Base-by-base conservation (phyloP, 2,329 filamentous ascomycete species). In the Stemphylium lycopersici region DNA sequence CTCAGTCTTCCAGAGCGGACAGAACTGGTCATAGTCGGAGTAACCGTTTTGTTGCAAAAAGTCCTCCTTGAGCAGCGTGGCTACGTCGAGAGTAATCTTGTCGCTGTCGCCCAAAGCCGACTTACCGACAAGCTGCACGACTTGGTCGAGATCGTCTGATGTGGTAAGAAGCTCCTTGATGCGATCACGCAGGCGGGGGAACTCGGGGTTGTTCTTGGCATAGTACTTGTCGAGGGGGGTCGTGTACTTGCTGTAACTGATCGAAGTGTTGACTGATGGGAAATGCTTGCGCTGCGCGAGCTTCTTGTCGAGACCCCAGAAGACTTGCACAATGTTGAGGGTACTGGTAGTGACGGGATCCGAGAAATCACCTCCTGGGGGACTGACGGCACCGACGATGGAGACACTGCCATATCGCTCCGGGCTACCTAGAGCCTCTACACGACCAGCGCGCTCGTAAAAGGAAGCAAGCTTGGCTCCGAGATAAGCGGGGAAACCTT, bases 271-370 rank as follows among this genome's bases (percentile, higher is more conserved):
- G 82, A 99, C 93, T 29, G 93, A 97, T 5, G 95, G 95, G 84
- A 99, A 99, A 79, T 99, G 95, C 82, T 99, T 99, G 70, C 95
- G 89, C 81, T 98, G 95, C 18, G 95, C 95, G 56, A 99, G 88
- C 83, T 98, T 98, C 89, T 99, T 98, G 84, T 99, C 95, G 45
- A 98, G 85, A 84, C 95, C 95, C 95, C 95, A 99, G 83, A 99
- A 99, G 67, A 99, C 95, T 77, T 99, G 95, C 71, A 99, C 95
- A 73, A 99, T 99, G 85, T 90, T 87, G 42, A 99, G 87, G 16
- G 95, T 99, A 63, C 90, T 90, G 56, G 86, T 91, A 12, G 95
- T 99, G 72, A 99, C 95, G 16, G 95, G 95, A 79, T 99, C 95
- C 40, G 95, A 97, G 83, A 98, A 99, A 82, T 99, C 95, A 86